A percentile compares a stretch with the other conserved stretches of the same genome.
Conservation (phyloP, 1,139 yeast genomes). For the Petasospora rhodanensis region DNA sequence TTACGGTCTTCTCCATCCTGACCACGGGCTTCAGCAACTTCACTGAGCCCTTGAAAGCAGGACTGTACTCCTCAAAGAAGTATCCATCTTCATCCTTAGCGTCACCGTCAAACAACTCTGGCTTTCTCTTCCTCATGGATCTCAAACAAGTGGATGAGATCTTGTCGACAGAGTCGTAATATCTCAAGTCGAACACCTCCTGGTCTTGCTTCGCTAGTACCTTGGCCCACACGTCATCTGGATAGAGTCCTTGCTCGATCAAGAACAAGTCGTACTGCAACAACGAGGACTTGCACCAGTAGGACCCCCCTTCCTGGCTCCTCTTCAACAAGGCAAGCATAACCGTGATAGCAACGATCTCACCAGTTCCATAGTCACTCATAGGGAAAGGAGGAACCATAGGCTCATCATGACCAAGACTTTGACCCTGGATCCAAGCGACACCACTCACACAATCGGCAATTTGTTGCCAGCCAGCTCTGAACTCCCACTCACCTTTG, state of each 20-base stretch:
- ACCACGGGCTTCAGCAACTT: conserved; percentile 6
- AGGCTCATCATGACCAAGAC: conserved; percentile 3
- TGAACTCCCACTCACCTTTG: conserved; percentile 3
- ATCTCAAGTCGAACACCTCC: conserved; percentile 5
- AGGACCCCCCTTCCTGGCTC: conserved; percentile 4
- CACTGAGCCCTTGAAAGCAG: conserved; percentile 2
- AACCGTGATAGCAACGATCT: conserved; percentile 5
- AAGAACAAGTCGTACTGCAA: conserved; percentile 6
- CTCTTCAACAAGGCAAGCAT: conserved; percentile 4
- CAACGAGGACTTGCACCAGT: conserved; percentile 8
- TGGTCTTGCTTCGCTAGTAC: conserved; percentile 1
- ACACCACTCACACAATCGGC: conserved; percentile 8
- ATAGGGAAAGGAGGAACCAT: conserved; percentile 8
- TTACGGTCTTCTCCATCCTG: conserved; percentile 2
- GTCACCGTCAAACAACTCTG: conserved; percentile 7
- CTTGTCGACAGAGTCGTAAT: conserved; percentile 7
- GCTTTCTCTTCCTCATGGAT: conserved; percentile 5
- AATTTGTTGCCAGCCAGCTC: conserved; percentile 8
- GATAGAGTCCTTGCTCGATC: conserved; percentile 4
- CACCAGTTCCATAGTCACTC: conserved; percentile 9
- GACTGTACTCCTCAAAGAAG: conserved; percentile 4
- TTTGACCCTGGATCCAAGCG: conserved; percentile 8
- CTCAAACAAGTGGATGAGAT: conserved; percentile 6
- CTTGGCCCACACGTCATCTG: conserved; percentile 4
- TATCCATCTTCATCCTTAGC: conserved; percentile 1